Base-by-base conservation (phyloP, 176 grass and related monocot genomes). In the Neostapfia colusana region DNA sequence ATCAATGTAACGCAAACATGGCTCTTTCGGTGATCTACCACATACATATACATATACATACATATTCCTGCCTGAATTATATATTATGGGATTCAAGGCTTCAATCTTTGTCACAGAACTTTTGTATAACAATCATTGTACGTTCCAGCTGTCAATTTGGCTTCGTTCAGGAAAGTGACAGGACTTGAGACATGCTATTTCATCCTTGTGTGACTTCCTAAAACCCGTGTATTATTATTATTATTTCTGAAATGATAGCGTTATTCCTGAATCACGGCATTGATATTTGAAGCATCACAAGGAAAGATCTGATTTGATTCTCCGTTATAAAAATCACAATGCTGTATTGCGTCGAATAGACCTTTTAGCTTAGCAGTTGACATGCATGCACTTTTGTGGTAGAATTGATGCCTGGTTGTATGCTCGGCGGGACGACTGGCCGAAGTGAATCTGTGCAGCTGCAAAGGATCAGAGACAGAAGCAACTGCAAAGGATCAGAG, bases 221-320 rank as follows among this genome's bases (percentile, higher is more conserved):
- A 38, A 54, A 10, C 34, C 10, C 17, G 46, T 74, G 10, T 24
- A 41, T 28, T 25, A 46, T 65, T 24, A 41, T 28, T 25, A 46
- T 65, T 6, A 41, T 31, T 31, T 31, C 31, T 31, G 31, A 31
- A 31, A 31, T 31, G 31, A 1, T 31, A 31, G 31, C 3, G 31
- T 31, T 31, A 31, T 31, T 31, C 31, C 31, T 31, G 31, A 31
- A 31, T 1, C 31, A 31, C 31, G 31, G 3, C 31, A 31, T 31
- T 31, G 31, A 31, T 31, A 31, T 31, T 31, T 31, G 1, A 31
- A 31, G 31, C 31, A 31, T 31, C 3, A 31, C 31, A 31, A 31
- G 15, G 5, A 36, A 68, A 68, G 45, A 51, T 65, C 57, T 78
- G 76, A 58, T 79, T 57, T 66, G 75, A 72, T 79, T 74, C 16